Evolutionary conservation across 2,329 filamentous ascomycete genomes (phyloP), one percentile per base, ranked within the genome.

Genomic region (Teratosphaeria gauchensis): DNA sequence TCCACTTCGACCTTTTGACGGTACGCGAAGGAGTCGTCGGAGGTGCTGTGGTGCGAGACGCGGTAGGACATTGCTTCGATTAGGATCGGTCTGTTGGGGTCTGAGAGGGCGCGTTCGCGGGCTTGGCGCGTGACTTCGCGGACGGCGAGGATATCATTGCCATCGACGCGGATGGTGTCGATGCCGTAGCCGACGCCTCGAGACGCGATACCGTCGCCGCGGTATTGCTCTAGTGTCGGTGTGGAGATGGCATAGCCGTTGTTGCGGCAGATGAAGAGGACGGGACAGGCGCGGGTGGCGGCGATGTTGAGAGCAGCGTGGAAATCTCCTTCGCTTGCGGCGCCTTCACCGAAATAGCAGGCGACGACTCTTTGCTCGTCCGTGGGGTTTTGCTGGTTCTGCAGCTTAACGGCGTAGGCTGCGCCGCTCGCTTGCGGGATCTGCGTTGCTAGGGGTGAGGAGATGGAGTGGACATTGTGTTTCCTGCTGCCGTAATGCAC

Each of bases 51-150:
- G 72, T 99, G 91, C 6, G 89, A 92, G 51, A 97, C 92, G n/a
- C 94, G 90, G 75, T 99, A 99, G 28, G 89, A 92, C 89, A 99
- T 95, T 58, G 91, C 91, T 75, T 99, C 94, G 48, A 99, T 87
- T 7, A 99, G 78, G 0, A 99, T 83, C 0, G 90, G 91, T 62
- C 83, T 84, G 3, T 90, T 89, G n/a, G 89, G 90, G 51, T 89
- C 85, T 58, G 87, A 78, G 2, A 97, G 80, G 0, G 92, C 92
- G 69, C 92, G 83, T 54, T 83, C 80, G 1, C 92, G 83, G 0
- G 94, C 94, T 71, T 83, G 82, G 68, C 84, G 84, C 28, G 89
- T 94, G 0, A 85, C 90, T 73, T 91, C 88, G 48, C 89, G 82
- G 0, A 96, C 90, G 0, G 92, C 91, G 75, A 92, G 92, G 65